Base-by-base conservation (phyloP, 2,329 filamentous ascomycete species). In the Fusarium buxicola region DNA sequence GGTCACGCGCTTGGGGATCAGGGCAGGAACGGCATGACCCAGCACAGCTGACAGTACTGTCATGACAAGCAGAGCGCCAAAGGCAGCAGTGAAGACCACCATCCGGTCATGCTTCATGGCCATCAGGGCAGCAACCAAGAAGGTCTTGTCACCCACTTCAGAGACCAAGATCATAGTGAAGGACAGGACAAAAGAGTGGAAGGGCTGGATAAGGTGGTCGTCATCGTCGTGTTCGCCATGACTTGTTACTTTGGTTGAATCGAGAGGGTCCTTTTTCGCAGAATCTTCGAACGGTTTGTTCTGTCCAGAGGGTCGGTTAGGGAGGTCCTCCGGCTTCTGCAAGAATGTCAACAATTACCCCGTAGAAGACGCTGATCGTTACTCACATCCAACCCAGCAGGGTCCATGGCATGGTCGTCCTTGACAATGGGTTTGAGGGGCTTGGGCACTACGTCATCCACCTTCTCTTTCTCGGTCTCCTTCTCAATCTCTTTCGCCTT, bases 101-200 rank as follows among this genome's bases (percentile, higher is more conserved):
- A 97, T 81, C 48, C 95, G 90, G 61, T 95, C 91, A 72, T 99
- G 94, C 75, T 97, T 95, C 95, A 99, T 99, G 11, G 95, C 95
- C 95, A 99, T 99, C 15, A 99, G 86, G 8, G 94, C 94, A 7
- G 95, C 95, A 18, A 99, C 92, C 38, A 99, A 84, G 81, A 99
- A 99, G 0, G 95, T 99, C 81, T 99, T 99, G 85, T 99, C 95
- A 63, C 95, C 95, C 70, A 99, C 88, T 76, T 99, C 95, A 41
- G 94, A 97, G 70, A 98, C 90, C 62, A 98, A 82, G 71, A 99
- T 99, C 95, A 98, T 99, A 55, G 94, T 94, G 58, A 97, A 88
- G 13, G 95, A 96, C 28, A 98, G 88, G 11, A 96, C 73, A 72
- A 95, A 96, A 5, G 95, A 98, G 76, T 99, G 94, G 71, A 89